Evolutionary conservation across 2,329 filamentous ascomycete genomes (phyloP), one percentile per base, ranked within the genome.

Genomic region (Aspergillus ibericus): DNA sequence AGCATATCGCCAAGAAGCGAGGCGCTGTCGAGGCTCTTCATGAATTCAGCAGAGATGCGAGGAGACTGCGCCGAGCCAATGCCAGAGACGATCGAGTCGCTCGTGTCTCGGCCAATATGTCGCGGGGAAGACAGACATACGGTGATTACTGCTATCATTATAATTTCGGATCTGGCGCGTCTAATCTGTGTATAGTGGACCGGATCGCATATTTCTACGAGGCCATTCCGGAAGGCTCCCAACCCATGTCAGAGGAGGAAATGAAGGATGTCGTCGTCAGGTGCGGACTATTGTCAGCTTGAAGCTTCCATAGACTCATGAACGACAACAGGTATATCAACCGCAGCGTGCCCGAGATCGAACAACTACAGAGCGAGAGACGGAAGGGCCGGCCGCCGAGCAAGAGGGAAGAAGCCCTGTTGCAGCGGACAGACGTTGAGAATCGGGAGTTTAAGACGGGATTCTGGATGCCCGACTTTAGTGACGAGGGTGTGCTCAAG

Each of bases 1-100:
- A 98, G 79, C 87, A 92, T 64, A 93, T 98, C 64, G 81, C 87
- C 34, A 96, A 96, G 80, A 97, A 97, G 83, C 87, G 89, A 65
- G 86, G 87, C 18, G 86, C 87, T 38, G 83, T 91, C 48, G 87
- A 88, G 29, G 83, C 88, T 12, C 82, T 98, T 20, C 93, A 98
- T 71, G 89, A 92, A 75, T 92, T 92, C 73, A 96, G 92, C 60
- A 84, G 95, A 65, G 91, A 98, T 80, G 90, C 92, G 3, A 85
- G 89, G 70, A 85, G 91, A 53, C 80, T 98, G 63, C 89, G 92
- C 73, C 85, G 88, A 68, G 95, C 95, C 18, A 85, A 86, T 61
- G 84, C 88, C 63, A 84, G 95, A 75, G 93, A 97, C 70, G 88
- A 95, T 68, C 91, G 91, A 72, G 82, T 99, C 35, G 86, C 86